Percentiles rank a stretch among this genome's conserved stretches.
phyloP scores from a whole-genome alignment of 768 basidiomycete species.

The Mycena vitilis region DNA sequence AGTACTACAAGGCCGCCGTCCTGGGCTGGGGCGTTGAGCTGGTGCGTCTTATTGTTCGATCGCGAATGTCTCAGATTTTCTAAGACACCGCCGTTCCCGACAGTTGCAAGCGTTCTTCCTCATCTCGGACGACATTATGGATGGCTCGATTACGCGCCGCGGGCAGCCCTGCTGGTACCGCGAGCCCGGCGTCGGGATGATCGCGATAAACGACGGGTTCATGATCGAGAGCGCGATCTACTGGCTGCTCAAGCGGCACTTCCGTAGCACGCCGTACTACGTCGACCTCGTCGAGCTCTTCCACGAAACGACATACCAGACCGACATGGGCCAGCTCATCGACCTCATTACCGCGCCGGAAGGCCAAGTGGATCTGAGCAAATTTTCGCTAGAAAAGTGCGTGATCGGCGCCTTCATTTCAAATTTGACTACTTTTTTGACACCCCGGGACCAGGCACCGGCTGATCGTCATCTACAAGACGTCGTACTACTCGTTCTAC shows the following conservation, averaged over 20 bases:
- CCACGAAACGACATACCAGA: conserved; percentile 91
- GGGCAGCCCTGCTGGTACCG: conserved; percentile 97
- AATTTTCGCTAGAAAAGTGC: conserved; percentile 89
- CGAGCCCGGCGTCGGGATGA: conserved; percentile 70
- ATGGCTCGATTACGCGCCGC: conserved; percentile 90
- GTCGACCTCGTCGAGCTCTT: conserved; percentile 91
- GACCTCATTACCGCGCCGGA: conserved; percentile 97
- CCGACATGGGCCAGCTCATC: conserved; percentile 96
- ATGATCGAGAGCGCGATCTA: conserved; percentile 97
- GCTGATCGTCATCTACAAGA: conserved; percentile 97
- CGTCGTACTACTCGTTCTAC: conserved; percentile 98
- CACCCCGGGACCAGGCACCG: conserved; percentile 68
- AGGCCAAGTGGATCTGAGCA: conserved; percentile 84
- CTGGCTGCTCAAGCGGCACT: conserved; percentile 87
- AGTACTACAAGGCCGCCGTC: conserved; percentile 89
- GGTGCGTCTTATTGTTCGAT: conserved; percentile 59
- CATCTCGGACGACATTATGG: conserved; percentile 98
- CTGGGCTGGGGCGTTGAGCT: conserved; percentile 97
- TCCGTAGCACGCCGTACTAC: conserved; percentile 84
- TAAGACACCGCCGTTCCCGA: no score
- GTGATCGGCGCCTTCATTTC: conserved; percentile 36
- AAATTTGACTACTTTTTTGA: not conserved
- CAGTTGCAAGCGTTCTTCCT: conserved; percentile 98
- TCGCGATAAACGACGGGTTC: conserved; percentile 96
- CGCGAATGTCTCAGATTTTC: not conserved